Evolutionary conservation across 2,329 filamentous ascomycete genomes (phyloP).

Genomic region (Colletotrichum lupini): DNA sequence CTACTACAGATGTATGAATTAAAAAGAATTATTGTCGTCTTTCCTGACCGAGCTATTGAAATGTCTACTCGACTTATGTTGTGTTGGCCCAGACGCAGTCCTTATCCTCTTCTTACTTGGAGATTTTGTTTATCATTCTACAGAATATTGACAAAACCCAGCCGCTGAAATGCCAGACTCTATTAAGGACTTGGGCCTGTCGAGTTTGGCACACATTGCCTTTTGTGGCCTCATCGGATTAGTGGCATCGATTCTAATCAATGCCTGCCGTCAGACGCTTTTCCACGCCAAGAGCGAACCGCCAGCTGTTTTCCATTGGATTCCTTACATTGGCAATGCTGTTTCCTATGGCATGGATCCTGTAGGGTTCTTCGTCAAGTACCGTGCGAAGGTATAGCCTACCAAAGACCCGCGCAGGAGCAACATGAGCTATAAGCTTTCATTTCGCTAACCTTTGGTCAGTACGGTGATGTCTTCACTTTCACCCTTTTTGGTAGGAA

Average conservation of each 20-base stretch:
- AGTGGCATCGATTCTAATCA: not conserved
- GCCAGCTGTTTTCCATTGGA: not conserved
- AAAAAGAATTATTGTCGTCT: too few species aligned
- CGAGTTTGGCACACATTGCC: not conserved
- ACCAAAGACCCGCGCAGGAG: too few species aligned
- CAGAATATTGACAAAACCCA: not conserved
- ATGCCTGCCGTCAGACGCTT: not conserved
- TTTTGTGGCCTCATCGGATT: not conserved
- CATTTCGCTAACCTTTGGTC: too few species aligned
- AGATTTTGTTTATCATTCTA: not conserved
- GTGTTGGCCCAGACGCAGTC: not conserved
- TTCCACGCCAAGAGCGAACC: not conserved
- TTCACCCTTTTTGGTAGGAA: not conserved
- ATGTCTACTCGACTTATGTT: too few species aligned
- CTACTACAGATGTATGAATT: too few species aligned
- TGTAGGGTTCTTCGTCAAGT: not conserved
- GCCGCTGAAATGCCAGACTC: not conserved
- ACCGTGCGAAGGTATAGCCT: not conserved
- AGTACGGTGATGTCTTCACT: not conserved
- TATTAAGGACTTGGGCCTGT: not conserved
- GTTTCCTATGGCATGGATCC: not conserved
- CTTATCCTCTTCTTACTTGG: not conserved
- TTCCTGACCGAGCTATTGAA: too few species aligned
- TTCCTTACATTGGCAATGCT: not conserved
- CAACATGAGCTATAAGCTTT: too few species aligned